These are phyloP conservation scores for Linum tenue DNA, from an alignment of 345 rosid species.

Conservation along the genomic window DNA sequence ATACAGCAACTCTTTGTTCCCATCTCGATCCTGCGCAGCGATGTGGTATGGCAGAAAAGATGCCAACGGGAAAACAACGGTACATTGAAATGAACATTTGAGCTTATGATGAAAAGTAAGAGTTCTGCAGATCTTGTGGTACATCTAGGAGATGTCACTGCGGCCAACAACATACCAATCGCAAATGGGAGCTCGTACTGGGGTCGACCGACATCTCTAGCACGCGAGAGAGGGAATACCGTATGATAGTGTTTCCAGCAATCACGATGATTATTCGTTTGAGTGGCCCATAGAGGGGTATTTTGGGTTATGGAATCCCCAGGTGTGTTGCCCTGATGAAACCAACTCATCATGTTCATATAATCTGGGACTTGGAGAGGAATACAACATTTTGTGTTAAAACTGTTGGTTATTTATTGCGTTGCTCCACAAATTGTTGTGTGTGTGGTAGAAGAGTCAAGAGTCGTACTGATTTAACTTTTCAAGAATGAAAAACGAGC, in stretches of 20 bases:
- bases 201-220: constrained; percentile 70
- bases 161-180: constrained; percentile 64
- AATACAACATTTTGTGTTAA: too few relatives aligned
- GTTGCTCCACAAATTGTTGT: too few relatives aligned
- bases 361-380: too few relatives aligned
- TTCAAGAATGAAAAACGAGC: too few relatives aligned
- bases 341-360: too few relatives aligned
- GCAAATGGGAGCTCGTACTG: constrained; percentile 73
- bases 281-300: constrained; percentile 83
- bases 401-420: too few relatives aligned
- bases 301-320: constrained; percentile 61
- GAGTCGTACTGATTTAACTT: too few relatives aligned
- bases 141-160: constrained; percentile 80
- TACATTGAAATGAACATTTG: too few relatives aligned
- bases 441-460: neutral
- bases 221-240: constrained; percentile 59
- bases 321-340: too few relatives aligned
- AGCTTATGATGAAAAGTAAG: too few relatives aligned
- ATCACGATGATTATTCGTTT: constrained; percentile 77
- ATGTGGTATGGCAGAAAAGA: neutral
- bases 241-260: constrained; percentile 70
- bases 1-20: neutral
- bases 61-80: too few relatives aligned
- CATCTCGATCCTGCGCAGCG: neutral
- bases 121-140: constrained; percentile 56